Evolutionary conservation across 2,329 filamentous ascomycete species (phyloP), one percentile per base, ranked within the genome.

Genomic region (Incumbomyces delicatus): DNA sequence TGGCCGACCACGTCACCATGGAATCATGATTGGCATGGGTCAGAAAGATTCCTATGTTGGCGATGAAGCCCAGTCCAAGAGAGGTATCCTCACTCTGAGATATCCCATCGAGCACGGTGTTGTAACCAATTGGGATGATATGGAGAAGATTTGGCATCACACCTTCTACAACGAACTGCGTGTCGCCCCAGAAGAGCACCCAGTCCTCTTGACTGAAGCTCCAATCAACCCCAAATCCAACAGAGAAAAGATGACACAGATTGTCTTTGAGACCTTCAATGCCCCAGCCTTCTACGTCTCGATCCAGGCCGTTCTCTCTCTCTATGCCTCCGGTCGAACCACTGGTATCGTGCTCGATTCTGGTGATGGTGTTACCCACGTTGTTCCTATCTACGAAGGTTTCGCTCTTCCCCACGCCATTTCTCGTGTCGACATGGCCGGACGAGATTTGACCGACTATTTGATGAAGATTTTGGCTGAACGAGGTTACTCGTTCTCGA

Each of bases 111-210:
- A 98, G 82, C 92, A 98, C 83, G 92, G 92, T 92, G 92, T 98
- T 66, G 92, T 98, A 70, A 98, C 92, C 77, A 96, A 96, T 87
- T 98, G 92, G 92, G 92, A 98, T 73, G 92, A 96, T 74, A 96
- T 96, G 92, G 92, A 96, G 81, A 96, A 96, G 85, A 96, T 98
- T 65, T 98, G 92, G 92, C 92, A 98, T 75, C 92, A 98, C 87
- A 96, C 92, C 69, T 98, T 98, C 82, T 98, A 96, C 87, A 98
- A 98, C 78, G 92, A 98, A 81, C 81, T 98, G 68, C 90, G 92
- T 90, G 92, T 98, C 59, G 92, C 92, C 64, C 92, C 92, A 64
- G 92, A 98, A 81, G 92, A 98, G 85, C 92, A 98, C 83, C 92
- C 92, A 64, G 89, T 96, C 70, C 83, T 98, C 69, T 81, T 98